Evolutionary conservation across 495 filamentous ascomycete genomes (phyloP).

Genomic region (Podospora pseudoanserina): DNA sequence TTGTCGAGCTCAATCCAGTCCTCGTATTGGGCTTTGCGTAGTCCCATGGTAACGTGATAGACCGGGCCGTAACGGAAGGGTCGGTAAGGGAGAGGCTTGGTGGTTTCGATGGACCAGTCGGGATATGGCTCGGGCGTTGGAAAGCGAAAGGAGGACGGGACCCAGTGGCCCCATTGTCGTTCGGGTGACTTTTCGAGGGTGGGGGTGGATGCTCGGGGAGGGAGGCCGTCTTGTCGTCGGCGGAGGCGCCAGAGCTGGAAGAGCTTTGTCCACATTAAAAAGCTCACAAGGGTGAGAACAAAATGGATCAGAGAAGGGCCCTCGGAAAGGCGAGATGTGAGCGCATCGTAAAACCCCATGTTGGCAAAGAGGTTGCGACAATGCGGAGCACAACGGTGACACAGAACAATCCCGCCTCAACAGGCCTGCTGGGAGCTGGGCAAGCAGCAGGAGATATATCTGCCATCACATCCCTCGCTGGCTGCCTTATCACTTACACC

Average conservation of each 20-base stretch:
- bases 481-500: neutral
- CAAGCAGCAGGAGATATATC: neutral
- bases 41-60: constrained; percentile 75
- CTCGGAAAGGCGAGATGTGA: neutral
- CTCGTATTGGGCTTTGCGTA: constrained; percentile 71
- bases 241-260: neutral
- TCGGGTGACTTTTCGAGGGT: constrained; percentile 7
- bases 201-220: constrained; percentile 1
- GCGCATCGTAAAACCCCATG: neutral
- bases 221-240: neutral
- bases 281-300: neutral
- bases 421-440: neutral
- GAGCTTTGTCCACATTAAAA: neutral
- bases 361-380: neutral
- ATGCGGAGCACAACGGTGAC: neutral
- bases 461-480: neutral
- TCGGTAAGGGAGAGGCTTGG: constrained; percentile 78
- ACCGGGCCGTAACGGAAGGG: constrained; percentile 78
- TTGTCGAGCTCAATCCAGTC: constrained; percentile 92
- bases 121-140: constrained; percentile 65
- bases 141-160: constrained; percentile 62
- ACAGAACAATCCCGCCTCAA: no score
- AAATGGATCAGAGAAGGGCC: neutral
- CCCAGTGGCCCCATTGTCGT: constrained; percentile 55
- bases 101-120: constrained; percentile 64